These are phyloP conservation scores for Colletotrichum tamarilloi DNA, from an alignment of 2,329 filamentous ascomycete species.

Conservation along the genomic window DNA sequence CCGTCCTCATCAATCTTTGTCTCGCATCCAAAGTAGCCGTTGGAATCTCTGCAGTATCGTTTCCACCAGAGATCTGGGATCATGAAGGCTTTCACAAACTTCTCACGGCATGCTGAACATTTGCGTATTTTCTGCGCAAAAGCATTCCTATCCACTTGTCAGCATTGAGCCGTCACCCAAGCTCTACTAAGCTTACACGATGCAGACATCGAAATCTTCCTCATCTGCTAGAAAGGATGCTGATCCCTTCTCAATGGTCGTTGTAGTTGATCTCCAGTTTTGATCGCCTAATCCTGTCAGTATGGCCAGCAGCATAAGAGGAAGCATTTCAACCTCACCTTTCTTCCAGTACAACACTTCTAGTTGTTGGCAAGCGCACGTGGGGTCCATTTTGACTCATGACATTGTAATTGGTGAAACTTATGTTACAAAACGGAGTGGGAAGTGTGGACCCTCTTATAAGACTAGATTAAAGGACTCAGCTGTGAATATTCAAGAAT, in stretches of 20 bases:
- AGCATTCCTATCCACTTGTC: conserved; percentile 40
- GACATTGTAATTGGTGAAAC: background rate
- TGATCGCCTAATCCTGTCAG: background rate
- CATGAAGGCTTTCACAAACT: conserved; percentile 39
- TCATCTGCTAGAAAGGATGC: background rate
- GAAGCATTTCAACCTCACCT: background rate
- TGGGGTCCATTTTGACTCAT: background rate
- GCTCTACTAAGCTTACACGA: conserved; percentile 9
- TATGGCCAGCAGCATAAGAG: no score
- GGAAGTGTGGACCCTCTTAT: background rate
- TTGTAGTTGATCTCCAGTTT: background rate
- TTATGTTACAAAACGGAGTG: no score
- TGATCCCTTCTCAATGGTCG: background rate
- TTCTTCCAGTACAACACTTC: conserved; percentile 23
- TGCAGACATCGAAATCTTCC: conserved; percentile 22
- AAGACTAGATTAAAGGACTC: background rate
- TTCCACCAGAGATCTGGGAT: conserved; percentile 52
- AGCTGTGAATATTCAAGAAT: background rate
- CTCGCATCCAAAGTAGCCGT: conserved; percentile 53
- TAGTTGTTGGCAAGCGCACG: background rate
- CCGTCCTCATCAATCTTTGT: conserved; percentile 32
- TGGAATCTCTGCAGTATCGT: conserved; percentile 45
- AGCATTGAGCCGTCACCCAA: background rate
- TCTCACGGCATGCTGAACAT: conserved; percentile 41
- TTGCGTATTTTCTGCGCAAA: conserved; percentile 44